phyloP scores from a whole-genome alignment of 331 rosid genomes.

The Rhamnella rubrinervis region DNA sequence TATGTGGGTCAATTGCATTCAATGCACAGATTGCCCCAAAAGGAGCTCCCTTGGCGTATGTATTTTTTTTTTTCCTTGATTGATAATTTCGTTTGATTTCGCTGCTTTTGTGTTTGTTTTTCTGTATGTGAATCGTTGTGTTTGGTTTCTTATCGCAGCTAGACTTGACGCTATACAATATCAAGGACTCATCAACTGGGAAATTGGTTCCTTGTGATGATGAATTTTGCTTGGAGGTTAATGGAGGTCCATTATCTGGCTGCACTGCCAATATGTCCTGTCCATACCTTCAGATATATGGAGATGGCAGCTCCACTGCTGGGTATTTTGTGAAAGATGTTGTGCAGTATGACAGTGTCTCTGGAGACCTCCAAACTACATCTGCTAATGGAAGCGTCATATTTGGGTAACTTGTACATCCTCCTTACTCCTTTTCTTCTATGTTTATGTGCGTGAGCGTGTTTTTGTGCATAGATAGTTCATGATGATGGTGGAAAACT shows the following conservation, averaged over 20 bases:
- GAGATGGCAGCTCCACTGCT: conserved; percentile 95
- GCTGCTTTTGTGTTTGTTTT: background rate
- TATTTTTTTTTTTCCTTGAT: background rate
- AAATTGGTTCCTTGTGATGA: conserved; percentile 68
- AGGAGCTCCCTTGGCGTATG: conserved; percentile 91
- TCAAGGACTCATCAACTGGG: conserved; percentile 68
- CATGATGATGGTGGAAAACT: background rate
- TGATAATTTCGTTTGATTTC: background rate
- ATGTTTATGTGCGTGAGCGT: background rate
- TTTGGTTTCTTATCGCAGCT: conserved; percentile 41
- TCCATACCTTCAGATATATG: conserved; percentile 90
- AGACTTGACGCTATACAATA: conserved; percentile 73
- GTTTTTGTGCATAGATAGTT: background rate
- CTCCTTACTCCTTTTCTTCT: background rate
- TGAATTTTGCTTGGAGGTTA: conserved; percentile 68
- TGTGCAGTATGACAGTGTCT: conserved; percentile 69
- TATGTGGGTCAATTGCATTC: conserved; percentile 96
- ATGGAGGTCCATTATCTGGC: conserved; percentile 68
- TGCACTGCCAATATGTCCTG: conserved; percentile 67
- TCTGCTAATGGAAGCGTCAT: conserved; percentile 82
- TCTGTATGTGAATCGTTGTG: background rate
- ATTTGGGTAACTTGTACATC: conserved; percentile 65
- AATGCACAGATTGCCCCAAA: conserved; percentile 80
- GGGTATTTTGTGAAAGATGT: conserved; percentile 80
- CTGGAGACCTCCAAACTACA: conserved; percentile 85